A percentile compares a stretch with the other conserved stretches of the same genome.
phyloP scores from a whole-genome alignment of 345 rosid species.

The Moringa oleifera region DNA sequence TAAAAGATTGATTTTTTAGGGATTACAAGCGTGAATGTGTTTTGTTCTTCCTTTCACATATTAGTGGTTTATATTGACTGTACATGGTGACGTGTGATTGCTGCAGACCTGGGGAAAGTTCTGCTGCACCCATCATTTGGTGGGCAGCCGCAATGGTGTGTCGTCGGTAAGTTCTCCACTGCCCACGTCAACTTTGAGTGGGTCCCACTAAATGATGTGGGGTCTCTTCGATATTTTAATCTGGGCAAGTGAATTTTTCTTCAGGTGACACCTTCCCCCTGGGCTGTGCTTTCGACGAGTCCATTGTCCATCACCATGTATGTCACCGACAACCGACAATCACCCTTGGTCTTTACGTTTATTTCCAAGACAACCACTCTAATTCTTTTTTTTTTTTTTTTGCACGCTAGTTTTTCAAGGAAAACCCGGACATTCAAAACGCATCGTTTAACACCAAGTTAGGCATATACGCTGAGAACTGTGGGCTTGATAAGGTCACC shows the following conservation, averaged over 20 bases:
- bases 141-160: slow-evolving; percentile 59
- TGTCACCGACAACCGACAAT: no score
- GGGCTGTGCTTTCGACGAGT: slow-evolving; percentile 61
- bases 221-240: background rate
- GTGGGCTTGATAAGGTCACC: slow-evolving; percentile 45
- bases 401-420: slow-evolving; percentile 50
- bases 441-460: slow-evolving; percentile 36
- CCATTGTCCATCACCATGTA: slow-evolving; percentile 48
- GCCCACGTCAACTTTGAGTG: no score
- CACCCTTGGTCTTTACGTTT: slow-evolving; percentile 30
- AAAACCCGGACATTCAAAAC: slow-evolving; percentile 45
- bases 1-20: no score
- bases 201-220: background rate
- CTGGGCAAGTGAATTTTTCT: no score
- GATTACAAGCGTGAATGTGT: no score
- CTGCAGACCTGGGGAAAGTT: slow-evolving; percentile 63
- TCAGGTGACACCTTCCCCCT: slow-evolving; percentile 58
- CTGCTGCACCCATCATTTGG: slow-evolving; percentile 51
- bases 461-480: slow-evolving; percentile 47
- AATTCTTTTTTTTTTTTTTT: background rate
- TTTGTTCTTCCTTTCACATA: no score
- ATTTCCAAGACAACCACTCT: background rate
- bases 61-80: no score
- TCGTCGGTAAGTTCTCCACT: slow-evolving; percentile 35
- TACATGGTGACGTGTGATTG: no score